Percentiles rank a stretch among this genome's conserved stretches.
Conservation (phyloP, 495 filamentous ascomycete species). For the Lophiotrema nucula region DNA sequence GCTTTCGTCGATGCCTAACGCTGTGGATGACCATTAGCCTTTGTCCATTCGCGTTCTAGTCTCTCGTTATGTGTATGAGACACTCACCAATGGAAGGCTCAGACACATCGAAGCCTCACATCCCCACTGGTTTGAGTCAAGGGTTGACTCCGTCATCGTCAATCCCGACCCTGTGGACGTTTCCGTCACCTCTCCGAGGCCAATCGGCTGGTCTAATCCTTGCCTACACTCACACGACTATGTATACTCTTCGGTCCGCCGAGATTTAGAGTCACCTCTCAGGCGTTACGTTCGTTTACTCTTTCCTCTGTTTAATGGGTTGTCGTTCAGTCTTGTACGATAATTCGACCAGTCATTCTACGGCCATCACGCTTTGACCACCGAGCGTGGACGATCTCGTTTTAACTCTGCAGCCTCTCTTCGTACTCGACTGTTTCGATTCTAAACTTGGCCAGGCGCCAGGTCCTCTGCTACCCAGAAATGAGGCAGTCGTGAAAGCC, state of each 20-base stretch:
- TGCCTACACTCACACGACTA: constrained; percentile 16
- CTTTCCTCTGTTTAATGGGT: constrained; percentile 8
- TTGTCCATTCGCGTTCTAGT: constrained; percentile 33
- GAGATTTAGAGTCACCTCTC: constrained; percentile 5
- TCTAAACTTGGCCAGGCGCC: constrained; percentile 32
- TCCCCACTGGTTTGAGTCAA: constrained; percentile 36
- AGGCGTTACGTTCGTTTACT: constrained; percentile 12
- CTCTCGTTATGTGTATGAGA: constrained; percentile 4
- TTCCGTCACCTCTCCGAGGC: constrained; percentile 15
- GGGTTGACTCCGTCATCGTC: constrained; percentile 29
- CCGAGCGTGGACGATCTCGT: constrained; percentile 19
- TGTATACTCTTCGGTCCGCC: constrained; percentile 14
- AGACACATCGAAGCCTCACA: constrained; percentile 21
- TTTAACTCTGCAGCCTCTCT: constrained; percentile 16
- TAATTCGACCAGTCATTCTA: constrained; percentile 8
- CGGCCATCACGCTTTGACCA: constrained; percentile 17
- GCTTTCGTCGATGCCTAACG: constrained; percentile 31
- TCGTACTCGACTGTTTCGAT: constrained; percentile 19
- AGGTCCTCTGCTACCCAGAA: constrained; percentile 11
- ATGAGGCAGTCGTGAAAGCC: constrained; percentile 28
- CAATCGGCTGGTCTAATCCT: constrained; percentile 6
- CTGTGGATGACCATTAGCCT: constrained; percentile 14
- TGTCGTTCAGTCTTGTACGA: constrained; percentile 1
- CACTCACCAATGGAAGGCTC: constrained; percentile 25
- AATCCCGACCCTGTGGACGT: constrained; percentile 11